phyloP scores from a whole-genome alignment of 108 stramenopile species.

The Nitzschia sp. region DNA sequence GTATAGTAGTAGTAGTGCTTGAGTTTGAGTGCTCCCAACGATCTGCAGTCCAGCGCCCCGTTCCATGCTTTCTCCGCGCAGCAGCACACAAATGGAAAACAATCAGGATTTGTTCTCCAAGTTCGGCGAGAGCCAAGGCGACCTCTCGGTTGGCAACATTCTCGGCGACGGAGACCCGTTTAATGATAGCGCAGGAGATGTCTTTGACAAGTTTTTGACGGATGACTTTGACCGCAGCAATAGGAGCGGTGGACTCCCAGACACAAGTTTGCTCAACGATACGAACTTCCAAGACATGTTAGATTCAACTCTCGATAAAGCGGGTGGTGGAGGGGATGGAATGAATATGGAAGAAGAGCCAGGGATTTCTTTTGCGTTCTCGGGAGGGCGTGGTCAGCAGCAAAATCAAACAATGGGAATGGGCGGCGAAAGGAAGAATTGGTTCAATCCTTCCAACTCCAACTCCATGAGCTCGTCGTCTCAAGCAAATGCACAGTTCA shows the following conservation, averaged over 20 bases:
- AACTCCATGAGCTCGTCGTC: not conserved
- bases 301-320: not conserved
- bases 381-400: not conserved
- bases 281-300: conserved; percentile 9
- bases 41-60: too few relatives aligned
- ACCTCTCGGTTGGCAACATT: not conserved
- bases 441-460: not conserved
- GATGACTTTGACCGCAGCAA: conserved; percentile 2
- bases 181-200: conserved; percentile 10
- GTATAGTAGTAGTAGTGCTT: too few relatives aligned
- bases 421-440: conserved; percentile 2
- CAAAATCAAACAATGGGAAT: not conserved
- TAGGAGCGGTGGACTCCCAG: not conserved
- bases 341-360: not conserved
- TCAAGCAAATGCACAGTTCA: not conserved
- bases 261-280: conserved; percentile 1
- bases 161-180: not conserved
- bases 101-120: conserved; percentile 23
- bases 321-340: not conserved
- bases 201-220: conserved; percentile 1
- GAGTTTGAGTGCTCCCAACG: too few relatives aligned
- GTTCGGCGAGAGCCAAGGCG: conserved; percentile 10
- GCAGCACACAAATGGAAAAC: conserved; percentile 9
- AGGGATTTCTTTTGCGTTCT: not conserved
- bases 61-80: conserved; percentile 21